Conservation (phyloP, 257 asterid species). For the Capsicum chinense region DNA sequence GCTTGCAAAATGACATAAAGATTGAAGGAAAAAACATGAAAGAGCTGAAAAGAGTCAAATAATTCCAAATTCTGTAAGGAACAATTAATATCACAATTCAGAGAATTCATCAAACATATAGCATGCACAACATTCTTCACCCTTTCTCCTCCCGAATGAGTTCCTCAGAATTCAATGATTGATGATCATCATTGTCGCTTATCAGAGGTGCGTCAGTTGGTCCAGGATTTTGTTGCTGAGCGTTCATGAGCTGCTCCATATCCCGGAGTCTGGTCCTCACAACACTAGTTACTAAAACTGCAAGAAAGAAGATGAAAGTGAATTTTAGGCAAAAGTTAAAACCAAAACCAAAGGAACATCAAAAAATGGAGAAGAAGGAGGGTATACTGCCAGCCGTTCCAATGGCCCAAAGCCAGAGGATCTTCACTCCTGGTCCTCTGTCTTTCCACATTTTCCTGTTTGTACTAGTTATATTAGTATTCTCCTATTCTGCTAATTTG, state of each 20-base stretch:
- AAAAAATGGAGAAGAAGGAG: neutral
- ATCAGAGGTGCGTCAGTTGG: slow-evolving; percentile 7
- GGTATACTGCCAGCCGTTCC: slow-evolving; percentile 81
- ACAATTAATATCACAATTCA: slow-evolving; percentile 8
- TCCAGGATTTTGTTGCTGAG: slow-evolving; percentile 42
- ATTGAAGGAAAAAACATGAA: neutral
- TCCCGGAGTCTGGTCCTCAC: slow-evolving; percentile 64
- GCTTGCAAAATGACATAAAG: neutral
- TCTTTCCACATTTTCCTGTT: slow-evolving; percentile 59
- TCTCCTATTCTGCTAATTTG: neutral
- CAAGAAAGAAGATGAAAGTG: neutral
- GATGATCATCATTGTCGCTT: neutral
- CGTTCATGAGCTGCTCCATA: slow-evolving; percentile 55
- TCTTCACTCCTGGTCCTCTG: slow-evolving; percentile 86
- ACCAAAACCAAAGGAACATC: neutral
- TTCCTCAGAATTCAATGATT: slow-evolving; percentile 31
- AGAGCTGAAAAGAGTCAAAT: neutral
- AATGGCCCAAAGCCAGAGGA: slow-evolving; percentile 83
- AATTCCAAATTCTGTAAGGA: neutral
- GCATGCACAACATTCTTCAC: neutral
- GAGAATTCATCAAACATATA: slow-evolving; percentile 39
- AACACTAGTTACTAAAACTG: slow-evolving; percentile 67
- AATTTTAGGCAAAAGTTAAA: neutral
- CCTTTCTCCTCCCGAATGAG: slow-evolving; percentile 39
- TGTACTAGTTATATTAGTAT: neutral